These are phyloP conservation scores for Macrolepiota albuminosa DNA, from an alignment of 768 basidiomycete genomes.

Conservation along the genomic window DNA sequence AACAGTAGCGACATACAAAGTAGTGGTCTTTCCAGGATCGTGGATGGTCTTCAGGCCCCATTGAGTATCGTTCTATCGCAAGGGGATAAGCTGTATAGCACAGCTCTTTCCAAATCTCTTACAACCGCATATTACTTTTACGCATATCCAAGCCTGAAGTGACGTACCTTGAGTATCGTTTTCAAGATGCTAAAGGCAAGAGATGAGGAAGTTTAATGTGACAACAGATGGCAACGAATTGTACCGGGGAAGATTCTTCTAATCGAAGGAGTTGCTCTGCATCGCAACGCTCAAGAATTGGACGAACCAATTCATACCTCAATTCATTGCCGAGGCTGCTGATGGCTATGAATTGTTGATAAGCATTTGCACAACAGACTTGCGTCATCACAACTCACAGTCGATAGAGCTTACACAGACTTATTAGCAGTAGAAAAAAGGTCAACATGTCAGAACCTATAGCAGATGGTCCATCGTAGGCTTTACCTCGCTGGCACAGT, in stretches of 20 bases:
- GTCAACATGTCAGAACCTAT: slow-evolving; percentile 7
- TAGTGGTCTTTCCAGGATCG: slow-evolving; percentile 67
- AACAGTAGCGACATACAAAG: slow-evolving; percentile 42
- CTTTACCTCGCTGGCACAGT: slow-evolving; percentile 66
- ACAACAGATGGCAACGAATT: slow-evolving; percentile 17
- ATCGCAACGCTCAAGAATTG: slow-evolving; percentile 69
- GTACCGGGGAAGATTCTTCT: slow-evolving; percentile 67
- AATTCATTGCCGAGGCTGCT: slow-evolving; percentile 58
- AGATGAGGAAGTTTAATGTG: slow-evolving; percentile 1
- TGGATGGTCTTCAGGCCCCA: slow-evolving; percentile 37
- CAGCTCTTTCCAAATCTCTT: slow-evolving; percentile 65
- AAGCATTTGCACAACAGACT: background rate
- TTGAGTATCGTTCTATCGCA: slow-evolving; percentile 42
- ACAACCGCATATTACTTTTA: slow-evolving; percentile 1
- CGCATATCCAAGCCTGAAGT: background rate
- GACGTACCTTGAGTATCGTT: slow-evolving; percentile 50
- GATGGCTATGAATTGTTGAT: slow-evolving; percentile 42
- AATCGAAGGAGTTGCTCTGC: slow-evolving; percentile 65
- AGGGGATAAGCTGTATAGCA: slow-evolving; percentile 60
- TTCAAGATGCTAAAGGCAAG: slow-evolving; percentile 41
- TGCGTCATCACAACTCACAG: slow-evolving; percentile 33
- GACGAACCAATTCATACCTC: slow-evolving; percentile 61
- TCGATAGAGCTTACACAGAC: slow-evolving; percentile 60
- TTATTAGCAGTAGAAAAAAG: slow-evolving; percentile 18
- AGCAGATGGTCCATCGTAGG: slow-evolving; percentile 3